Conservation (phyloP, 352 stramenopile species). For the Globisporangium solare region DNA sequence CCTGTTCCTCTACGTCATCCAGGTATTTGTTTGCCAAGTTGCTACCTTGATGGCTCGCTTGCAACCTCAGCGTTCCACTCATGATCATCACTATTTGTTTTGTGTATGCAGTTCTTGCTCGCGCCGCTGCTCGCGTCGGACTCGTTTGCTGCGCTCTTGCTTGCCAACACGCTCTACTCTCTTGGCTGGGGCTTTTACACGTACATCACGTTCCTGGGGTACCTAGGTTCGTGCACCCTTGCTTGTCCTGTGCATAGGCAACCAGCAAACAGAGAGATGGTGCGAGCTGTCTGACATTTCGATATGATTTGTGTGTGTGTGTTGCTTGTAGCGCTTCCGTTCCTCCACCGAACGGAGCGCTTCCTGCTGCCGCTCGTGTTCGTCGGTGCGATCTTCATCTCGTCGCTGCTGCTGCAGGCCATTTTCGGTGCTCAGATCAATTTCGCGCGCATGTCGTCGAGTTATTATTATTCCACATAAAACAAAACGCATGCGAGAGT, state of each 20-base stretch:
- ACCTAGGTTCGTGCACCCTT: constrained; percentile 65
- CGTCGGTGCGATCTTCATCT: constrained; percentile 71
- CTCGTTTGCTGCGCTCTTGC: constrained; percentile 85
- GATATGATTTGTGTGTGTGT: neutral
- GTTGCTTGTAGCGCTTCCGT: constrained; percentile 66
- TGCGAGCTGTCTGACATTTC: neutral
- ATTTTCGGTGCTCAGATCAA: constrained; percentile 69
- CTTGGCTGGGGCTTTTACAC: constrained; percentile 93
- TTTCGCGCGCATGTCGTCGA: constrained; percentile 60
- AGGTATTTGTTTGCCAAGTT: constrained; percentile 30
- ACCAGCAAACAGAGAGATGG: too few relatives aligned
- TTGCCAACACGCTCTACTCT: constrained; percentile 94
- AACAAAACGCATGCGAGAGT: neutral
- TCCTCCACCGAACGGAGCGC: constrained; percentile 88
- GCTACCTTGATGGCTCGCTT: neutral
- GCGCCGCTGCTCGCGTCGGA: constrained; percentile 90
- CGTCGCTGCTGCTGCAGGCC: constrained; percentile 74
- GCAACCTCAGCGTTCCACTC: neutral
- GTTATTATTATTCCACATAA: constrained; percentile 79
- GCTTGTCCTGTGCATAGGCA: too few relatives aligned
- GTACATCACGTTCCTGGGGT: constrained; percentile 98
- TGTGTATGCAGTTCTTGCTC: constrained; percentile 90
- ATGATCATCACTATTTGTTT: neutral
- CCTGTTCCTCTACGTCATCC: constrained; percentile 92
- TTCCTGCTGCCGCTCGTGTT: constrained; percentile 83